Conservation (phyloP, 768 basidiomycete species). For the Termitomyces sp. region DNA sequence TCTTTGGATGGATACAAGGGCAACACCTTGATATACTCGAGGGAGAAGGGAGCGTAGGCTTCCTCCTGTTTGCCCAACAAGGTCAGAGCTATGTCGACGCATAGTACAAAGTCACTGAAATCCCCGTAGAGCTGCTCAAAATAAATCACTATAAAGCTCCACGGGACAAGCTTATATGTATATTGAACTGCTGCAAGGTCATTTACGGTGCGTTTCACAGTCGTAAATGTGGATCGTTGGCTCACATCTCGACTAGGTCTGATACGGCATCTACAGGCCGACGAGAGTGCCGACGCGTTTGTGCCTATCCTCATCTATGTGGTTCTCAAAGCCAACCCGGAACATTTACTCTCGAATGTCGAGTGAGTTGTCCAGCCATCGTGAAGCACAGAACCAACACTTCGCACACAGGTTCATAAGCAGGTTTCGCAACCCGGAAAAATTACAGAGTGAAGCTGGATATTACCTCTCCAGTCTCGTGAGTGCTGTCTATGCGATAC, state of each 20-base stretch:
- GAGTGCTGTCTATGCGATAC: slow-evolving; percentile 18
- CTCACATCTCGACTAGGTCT: slow-evolving; percentile 48
- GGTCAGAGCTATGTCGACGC: slow-evolving; percentile 36
- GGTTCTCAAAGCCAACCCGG: slow-evolving; percentile 91
- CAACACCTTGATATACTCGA: slow-evolving; percentile 88
- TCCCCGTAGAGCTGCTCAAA: slow-evolving; percentile 74
- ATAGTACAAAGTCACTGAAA: not conserved
- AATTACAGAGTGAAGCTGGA: slow-evolving; percentile 91
- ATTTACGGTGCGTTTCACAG: slow-evolving; percentile 83
- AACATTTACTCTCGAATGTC: slow-evolving; percentile 89
- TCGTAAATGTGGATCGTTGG: slow-evolving; percentile 4
- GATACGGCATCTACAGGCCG: slow-evolving; percentile 78
- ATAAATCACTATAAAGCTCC: slow-evolving; percentile 99
- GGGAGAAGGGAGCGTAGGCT: slow-evolving; percentile 69
- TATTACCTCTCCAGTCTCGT: slow-evolving; percentile 97
- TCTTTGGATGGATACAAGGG: slow-evolving; percentile 89
- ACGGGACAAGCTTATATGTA: slow-evolving; percentile 95
- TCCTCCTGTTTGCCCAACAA: slow-evolving; percentile 85
- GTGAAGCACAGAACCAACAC: not conserved
- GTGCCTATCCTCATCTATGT: slow-evolving; percentile 92
- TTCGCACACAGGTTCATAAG: slow-evolving; percentile 73
- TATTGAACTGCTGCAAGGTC: slow-evolving; percentile 97
- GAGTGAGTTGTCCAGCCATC: slow-evolving; percentile 53
- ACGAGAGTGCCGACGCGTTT: slow-evolving; percentile 92
- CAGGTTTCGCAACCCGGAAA: slow-evolving; percentile 85